phyloP scores from a whole-genome alignment of 108 stramenopile species.

The Cyclostephanos tholiformis region DNA sequence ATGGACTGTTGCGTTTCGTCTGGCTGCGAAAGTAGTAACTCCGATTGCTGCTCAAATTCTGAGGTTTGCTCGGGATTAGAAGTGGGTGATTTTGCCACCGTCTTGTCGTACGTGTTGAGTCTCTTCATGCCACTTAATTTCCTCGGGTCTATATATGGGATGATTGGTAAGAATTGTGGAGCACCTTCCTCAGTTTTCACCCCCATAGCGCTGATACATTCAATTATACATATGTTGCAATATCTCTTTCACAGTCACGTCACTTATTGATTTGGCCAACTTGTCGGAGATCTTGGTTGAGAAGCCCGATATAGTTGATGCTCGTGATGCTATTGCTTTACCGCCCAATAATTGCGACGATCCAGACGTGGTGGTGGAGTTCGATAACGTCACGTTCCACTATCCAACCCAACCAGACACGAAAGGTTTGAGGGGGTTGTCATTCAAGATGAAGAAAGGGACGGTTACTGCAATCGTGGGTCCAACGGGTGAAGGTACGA shows the following conservation, averaged over 20 bases:
- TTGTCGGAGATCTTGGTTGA: constrained; percentile 90
- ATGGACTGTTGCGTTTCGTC: constrained; percentile 63
- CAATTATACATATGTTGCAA: no score
- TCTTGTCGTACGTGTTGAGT: constrained; percentile 87
- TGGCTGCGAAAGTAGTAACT: constrained; percentile 64
- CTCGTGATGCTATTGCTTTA: constrained; percentile 73
- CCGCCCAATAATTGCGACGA: constrained; percentile 52
- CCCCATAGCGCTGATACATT: not conserved
- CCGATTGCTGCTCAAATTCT: constrained; percentile 69
- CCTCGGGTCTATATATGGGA: constrained; percentile 90
- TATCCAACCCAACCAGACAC: constrained; percentile 87
- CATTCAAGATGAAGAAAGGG: constrained; percentile 91
- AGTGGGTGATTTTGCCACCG: constrained; percentile 94
- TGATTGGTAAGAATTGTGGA: constrained; percentile 40
- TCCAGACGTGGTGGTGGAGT: constrained; percentile 90
- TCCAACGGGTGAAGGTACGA: constrained; percentile 65
- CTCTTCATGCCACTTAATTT: constrained; percentile 96
- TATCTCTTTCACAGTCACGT: constrained; percentile 61
- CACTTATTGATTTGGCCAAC: constrained; percentile 91
- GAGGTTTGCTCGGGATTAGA: constrained; percentile 78
- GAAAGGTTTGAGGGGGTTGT: constrained; percentile 86
- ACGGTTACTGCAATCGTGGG: constrained; percentile 97
- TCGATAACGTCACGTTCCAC: constrained; percentile 91
- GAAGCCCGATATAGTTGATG: constrained; percentile 87
- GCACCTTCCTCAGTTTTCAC: not conserved